These are phyloP conservation scores for Fragaria vesca DNA, from an alignment of 306 rosid species.

Conservation along the genomic window DNA sequence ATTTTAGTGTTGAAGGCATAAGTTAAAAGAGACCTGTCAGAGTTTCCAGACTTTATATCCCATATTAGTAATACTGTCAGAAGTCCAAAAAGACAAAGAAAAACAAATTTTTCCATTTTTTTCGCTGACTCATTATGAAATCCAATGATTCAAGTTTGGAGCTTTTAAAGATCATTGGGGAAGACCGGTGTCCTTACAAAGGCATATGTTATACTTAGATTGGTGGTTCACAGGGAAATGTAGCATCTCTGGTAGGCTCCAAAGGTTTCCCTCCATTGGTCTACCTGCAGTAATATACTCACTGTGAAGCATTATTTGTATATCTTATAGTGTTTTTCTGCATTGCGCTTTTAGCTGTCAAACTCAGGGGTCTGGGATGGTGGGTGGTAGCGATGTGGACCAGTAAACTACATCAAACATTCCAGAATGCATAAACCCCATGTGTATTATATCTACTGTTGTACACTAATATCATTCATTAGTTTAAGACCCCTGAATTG, in stretches of 20 bases:
- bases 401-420: background rate
- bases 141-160: background rate
- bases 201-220: background rate
- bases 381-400: background rate
- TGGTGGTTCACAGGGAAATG: background rate
- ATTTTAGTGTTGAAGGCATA: background rate
- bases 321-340: background rate
- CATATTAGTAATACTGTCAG: background rate
- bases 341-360: background rate
- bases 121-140: background rate
- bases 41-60: background rate
- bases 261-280: background rate
- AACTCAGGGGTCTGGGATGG: background rate
- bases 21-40: background rate
- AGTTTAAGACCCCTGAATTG: background rate
- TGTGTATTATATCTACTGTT: background rate
- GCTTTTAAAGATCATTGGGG: background rate
- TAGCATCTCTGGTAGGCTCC: background rate
- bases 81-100: background rate
- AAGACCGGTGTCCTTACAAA: background rate
- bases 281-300: background rate
- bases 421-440: background rate
- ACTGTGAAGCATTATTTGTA: background rate
- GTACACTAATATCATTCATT: background rate
- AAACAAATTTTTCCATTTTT: background rate